Evolutionary conservation across 2,329 filamentous ascomycete genomes (phyloP), one percentile per base, ranked within the genome.

Genomic region (Pseudohalonectria lignicola): DNA sequence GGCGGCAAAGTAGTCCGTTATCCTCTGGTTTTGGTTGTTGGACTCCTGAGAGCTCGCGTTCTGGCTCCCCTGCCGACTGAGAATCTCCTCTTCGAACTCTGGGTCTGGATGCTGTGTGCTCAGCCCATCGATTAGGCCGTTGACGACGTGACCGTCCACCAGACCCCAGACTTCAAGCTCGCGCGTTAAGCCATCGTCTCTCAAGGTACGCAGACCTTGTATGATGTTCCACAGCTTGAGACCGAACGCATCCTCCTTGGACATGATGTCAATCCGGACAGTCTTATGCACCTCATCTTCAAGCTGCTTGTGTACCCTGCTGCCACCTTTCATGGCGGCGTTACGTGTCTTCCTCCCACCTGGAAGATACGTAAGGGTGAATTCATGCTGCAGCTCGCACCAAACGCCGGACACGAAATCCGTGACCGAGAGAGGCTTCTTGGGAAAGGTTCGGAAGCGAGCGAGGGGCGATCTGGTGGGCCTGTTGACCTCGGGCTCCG

Each of bases 311-410:
- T 98, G 92, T 10, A 96, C 75, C 28, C 70, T 76, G 28, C 76
- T 80, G 0, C 92, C 92, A 38, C 76, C 71, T 53, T 79, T 81
- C 92, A 98, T 98, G 1, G 86, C 86, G 2, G 73, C 59, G 1
- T 88, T 96, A 25, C 69, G 69, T 39, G 74, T 81, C 54, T 83
- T 88, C 41, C 74, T 75, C 1, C 90, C 92, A 52, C 81, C 65
- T 0, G 71, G 72, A 4, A 75, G 76, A 39, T 76, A 79, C 3
- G 79, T 84, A 39, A 98, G 69, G 0, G 78, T 85, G 60, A 93
- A 95, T 67, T 79, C 87, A 51, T 94, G 93, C 56, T 96, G 88
- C 42, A 96, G 59, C 59, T 98, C 90, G 56, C 92, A 98, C 92
- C 92, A 98, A 7, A 88, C 81, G 2, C 88, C 88, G 1, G 86